Percentiles rank a stretch among this genome's conserved stretches.
Evolutionary conservation across 495 filamentous ascomycete species (phyloP).

Genomic region (Neurospora africana): DNA sequence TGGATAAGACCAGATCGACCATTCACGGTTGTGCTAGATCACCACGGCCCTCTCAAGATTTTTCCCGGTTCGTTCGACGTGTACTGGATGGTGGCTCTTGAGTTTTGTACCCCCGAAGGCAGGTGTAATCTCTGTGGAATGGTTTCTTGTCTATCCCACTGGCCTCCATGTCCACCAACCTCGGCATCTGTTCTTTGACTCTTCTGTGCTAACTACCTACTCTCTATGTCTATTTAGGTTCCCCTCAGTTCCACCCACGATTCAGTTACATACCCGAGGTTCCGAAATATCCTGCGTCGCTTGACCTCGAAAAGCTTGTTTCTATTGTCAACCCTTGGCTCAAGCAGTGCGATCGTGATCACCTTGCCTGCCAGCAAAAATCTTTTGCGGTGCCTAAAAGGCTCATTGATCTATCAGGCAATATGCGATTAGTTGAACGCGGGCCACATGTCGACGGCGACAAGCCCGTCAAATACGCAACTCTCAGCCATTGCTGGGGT

Average conservation of each 20-base stretch:
- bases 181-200: background rate
- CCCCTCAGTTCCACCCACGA: background rate
- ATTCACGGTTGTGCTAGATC: background rate
- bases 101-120: background rate
- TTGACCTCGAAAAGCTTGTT: background rate
- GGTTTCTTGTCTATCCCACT: background rate
- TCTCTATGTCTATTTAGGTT: background rate
- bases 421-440: background rate
- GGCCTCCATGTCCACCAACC: too few relatives aligned
- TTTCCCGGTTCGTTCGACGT: too few relatives aligned
- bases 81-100: too few relatives aligned
- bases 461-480: background rate
- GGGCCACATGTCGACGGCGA: background rate
- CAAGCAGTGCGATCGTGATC: background rate
- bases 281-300: background rate
- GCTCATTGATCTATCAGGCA: background rate
- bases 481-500: constrained; percentile 3
- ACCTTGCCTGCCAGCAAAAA: background rate
- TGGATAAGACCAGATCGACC: background rate
- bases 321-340: background rate
- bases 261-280: background rate
- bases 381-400: background rate
- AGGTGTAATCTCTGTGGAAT: background rate
- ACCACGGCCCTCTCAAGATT: too few relatives aligned
- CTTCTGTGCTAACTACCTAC: background rate